Percentiles rank a stretch among this genome's conserved stretches.
Evolutionary conservation across 148 eudicot species (phyloP).

Genomic region (Heliamphora exappendiculata): DNA sequence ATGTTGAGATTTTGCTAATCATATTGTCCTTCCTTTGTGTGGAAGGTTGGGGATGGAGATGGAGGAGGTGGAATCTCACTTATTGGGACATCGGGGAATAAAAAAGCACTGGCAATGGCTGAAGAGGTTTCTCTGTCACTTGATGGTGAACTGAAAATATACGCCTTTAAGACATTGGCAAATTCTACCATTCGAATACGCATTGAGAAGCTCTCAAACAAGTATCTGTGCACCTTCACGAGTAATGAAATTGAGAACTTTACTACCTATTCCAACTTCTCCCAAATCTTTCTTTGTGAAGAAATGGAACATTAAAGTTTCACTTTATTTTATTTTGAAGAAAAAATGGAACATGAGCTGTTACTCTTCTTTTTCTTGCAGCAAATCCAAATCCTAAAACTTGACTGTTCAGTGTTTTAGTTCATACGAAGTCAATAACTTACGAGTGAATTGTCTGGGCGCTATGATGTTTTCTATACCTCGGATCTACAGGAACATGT

Average conservation of each 20-base stretch:
- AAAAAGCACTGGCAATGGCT: slow-evolving; percentile 66
- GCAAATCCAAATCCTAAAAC: neutral
- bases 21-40: slow-evolving; percentile 4
- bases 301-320: neutral
- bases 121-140: slow-evolving; percentile 54
- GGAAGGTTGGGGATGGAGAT: slow-evolving; percentile 86
- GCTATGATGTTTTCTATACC: neutral
- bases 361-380: neutral
- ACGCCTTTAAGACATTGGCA: slow-evolving; percentile 68
- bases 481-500: neutral
- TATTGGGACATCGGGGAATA: slow-evolving; percentile 79
- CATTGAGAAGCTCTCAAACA: slow-evolving; percentile 72
- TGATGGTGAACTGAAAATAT: slow-evolving; percentile 65
- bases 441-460: neutral
- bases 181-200: slow-evolving; percentile 72
- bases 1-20: neutral
- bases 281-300: neutral
- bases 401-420: neutral
- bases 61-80: slow-evolving; percentile 85
- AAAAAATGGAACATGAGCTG: neutral
- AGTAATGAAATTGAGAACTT: neutral
- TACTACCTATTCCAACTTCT: neutral
- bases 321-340: neutral
- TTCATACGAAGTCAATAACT: neutral
- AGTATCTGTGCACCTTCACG: slow-evolving; percentile 25